phyloP scores from a whole-genome alignment of 805 yeast species.

The Myxozyma nipponensis region DNA sequence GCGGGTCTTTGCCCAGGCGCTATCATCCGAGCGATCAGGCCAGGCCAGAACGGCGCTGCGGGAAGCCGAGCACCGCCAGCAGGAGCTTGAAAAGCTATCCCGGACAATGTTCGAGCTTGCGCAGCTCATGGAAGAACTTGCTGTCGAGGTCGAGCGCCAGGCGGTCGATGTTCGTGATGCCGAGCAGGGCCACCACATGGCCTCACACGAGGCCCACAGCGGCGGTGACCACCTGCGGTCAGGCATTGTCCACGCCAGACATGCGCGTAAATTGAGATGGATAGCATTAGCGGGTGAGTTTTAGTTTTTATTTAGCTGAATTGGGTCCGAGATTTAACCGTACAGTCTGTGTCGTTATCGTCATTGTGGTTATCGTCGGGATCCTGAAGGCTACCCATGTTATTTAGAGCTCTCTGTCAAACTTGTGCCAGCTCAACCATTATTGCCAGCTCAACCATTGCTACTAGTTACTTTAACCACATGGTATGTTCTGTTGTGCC shows the following conservation, averaged over 20 bases:
- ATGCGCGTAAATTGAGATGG: slow-evolving; percentile 84
- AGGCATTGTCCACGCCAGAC: slow-evolving; percentile 81
- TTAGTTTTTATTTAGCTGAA: not conserved
- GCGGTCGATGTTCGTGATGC: slow-evolving; percentile 79
- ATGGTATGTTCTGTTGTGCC: too few species aligned
- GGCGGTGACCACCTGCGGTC: slow-evolving; percentile 90
- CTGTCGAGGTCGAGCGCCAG: slow-evolving; percentile 90
- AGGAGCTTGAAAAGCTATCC: slow-evolving; percentile 88
- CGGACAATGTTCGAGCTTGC: slow-evolving; percentile 92
- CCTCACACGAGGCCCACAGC: slow-evolving; percentile 83
- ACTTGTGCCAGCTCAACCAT: too few species aligned
- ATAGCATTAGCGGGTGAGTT: slow-evolving; percentile 58
- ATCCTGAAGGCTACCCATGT: not conserved
- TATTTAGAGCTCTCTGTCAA: too few species aligned
- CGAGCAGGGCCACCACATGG: slow-evolving; percentile 71
- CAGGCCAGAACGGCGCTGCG: slow-evolving; percentile 91
- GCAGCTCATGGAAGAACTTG: slow-evolving; percentile 91
- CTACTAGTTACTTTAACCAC: too few species aligned
- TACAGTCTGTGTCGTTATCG: not conserved
- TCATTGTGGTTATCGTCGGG: not conserved
- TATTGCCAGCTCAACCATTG: too few species aligned
- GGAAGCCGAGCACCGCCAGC: slow-evolving; percentile 93
- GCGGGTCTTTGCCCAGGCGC: slow-evolving; percentile 42
- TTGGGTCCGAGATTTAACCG: not conserved
- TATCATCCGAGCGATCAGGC: slow-evolving; percentile 69